Evolutionary conservation across 331 rosid species (phyloP), one percentile per base, ranked within the genome.

Genomic region (Spiraea crenata): DNA sequence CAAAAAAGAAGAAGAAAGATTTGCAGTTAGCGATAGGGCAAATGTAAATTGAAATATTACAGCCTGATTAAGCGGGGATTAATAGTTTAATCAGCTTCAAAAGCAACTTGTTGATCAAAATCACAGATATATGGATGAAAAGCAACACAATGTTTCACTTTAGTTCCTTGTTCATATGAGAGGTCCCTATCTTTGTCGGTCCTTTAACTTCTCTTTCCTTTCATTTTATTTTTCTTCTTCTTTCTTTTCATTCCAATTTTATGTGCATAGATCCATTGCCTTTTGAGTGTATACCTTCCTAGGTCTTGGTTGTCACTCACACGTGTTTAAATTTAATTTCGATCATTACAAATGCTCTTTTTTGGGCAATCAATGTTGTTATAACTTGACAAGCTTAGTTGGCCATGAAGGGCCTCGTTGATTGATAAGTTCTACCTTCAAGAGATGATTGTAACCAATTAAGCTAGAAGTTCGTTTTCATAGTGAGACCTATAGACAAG

Each of bases 141-240:
- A 54, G 78, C 55, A 63, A 55, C 65, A 52, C 31, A 2, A 62
- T 67, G 74, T 37, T 44, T 72, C 54, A 15, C 83, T 80, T 76
- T 76, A 72, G 69, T 45, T 63, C 66, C 59, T 57, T 55, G 46
- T 80, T 59, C 72, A 35, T 57, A 55, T 69, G 80, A 58, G 79
- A 57, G 64, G 82, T 73, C 79, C 71, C 47, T 52, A 31, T 77
- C 82, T 25, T 25, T 81, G 85, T 81, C 85, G 77, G 76, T 41
- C 9, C 79, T 77, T 77, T 81, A 51, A 17, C 47, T 76, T 35
- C 50, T 20, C 72, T 66, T 45, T 45, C 58, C 69, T 50, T 50
- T 14, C 20, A 16, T 52, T 25, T 63, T 13, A 37, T 19, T 16
- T 16, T 20, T 60, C 39, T 68, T 41, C 12, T 55, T 56, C 62